These are phyloP conservation scores for Tylopilus sp. DNA, from an alignment of 768 basidiomycete species.

Conservation along the genomic window DNA sequence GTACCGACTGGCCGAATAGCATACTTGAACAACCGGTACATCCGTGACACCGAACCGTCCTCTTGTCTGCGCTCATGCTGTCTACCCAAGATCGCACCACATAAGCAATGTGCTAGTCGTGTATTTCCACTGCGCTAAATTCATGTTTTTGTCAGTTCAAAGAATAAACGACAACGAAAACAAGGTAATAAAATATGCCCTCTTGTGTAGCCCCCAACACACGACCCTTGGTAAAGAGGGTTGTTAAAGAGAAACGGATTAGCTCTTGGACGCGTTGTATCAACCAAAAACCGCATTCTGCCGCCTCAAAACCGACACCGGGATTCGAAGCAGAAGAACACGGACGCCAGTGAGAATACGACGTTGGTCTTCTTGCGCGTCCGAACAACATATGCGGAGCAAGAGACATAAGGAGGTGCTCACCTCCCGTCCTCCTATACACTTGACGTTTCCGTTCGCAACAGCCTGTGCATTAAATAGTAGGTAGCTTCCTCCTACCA, in stretches of 20 bases:
- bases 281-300: slow-evolving; percentile 55
- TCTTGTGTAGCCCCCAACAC: slow-evolving; percentile 87
- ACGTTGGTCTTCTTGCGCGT: slow-evolving; percentile 92
- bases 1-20: slow-evolving; percentile 71
- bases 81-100: slow-evolving; percentile 79
- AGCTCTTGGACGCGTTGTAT: slow-evolving; percentile 93
- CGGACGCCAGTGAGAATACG: slow-evolving; percentile 61
- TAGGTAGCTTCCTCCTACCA: slow-evolving; percentile 90
- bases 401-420: slow-evolving; percentile 32
- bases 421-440: slow-evolving; percentile 39
- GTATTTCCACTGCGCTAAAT: slow-evolving; percentile 58
- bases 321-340: slow-evolving; percentile 44
- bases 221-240: slow-evolving; percentile 69
- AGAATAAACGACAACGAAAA: not conserved
- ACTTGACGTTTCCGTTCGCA: slow-evolving; percentile 32
- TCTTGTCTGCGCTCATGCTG: slow-evolving; percentile 48
- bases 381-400: slow-evolving; percentile 36
- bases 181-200: slow-evolving; percentile 53
- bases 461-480: slow-evolving; percentile 66
- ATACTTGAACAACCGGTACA: slow-evolving; percentile 80
- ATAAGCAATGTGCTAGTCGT: slow-evolving; percentile 68
- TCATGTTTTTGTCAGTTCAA: slow-evolving; percentile 6
- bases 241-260: slow-evolving; percentile 73
- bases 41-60: slow-evolving; percentile 32
- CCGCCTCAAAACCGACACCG: slow-evolving; percentile 46